phyloP scores from a whole-genome alignment of 2,329 filamentous ascomycete genomes.

The Triangularia verruculosa region DNA sequence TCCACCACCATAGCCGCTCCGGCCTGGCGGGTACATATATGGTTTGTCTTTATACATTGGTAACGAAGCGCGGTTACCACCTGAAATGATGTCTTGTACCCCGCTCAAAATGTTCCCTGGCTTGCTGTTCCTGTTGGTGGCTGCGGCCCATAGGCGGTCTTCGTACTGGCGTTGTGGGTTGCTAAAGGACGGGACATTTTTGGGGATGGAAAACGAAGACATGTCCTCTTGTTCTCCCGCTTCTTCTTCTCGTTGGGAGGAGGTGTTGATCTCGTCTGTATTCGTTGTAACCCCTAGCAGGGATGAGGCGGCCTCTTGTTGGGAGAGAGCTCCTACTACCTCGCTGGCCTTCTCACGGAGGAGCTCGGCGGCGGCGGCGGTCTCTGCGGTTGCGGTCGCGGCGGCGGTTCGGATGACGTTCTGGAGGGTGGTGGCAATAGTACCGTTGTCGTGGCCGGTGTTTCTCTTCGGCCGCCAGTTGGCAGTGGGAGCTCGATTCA shows the following conservation, averaged over 20 bases:
- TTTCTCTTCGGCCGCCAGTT: slow-evolving; percentile 19
- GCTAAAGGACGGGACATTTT: slow-evolving; percentile 66
- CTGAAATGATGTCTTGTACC: slow-evolving; percentile 46
- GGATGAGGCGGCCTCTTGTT: too few relatives aligned
- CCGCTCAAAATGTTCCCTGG: slow-evolving; percentile 43
- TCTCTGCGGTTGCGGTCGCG: slow-evolving; percentile 46
- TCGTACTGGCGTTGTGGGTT: slow-evolving; percentile 63
- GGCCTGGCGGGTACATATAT: slow-evolving; percentile 64
- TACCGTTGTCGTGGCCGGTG: slow-evolving; percentile 19
- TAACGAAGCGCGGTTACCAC: slow-evolving; percentile 46
- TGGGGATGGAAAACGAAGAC: slow-evolving; percentile 65
- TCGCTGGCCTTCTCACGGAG: slow-evolving; percentile 49
- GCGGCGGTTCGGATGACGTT: slow-evolving; percentile 49
- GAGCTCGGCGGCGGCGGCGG: slow-evolving; percentile 43
- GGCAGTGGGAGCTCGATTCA: slow-evolving; percentile 26
- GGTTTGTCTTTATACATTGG: slow-evolving; percentile 99
- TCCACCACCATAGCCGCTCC: slow-evolving; percentile 39
- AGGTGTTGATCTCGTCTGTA: neutral
- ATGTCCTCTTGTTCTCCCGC: slow-evolving; percentile 41
- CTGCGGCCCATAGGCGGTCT: slow-evolving; percentile 60
- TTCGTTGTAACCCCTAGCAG: neutral
- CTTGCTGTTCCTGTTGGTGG: slow-evolving; percentile 21
- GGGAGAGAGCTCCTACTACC: slow-evolving; percentile 38
- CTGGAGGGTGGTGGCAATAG: slow-evolving; percentile 30
- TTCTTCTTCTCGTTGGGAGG: slow-evolving; percentile 17